Evolutionary conservation across 2,329 filamentous ascomycete genomes (phyloP).

Genomic region (Cordyceps militaris): DNA sequence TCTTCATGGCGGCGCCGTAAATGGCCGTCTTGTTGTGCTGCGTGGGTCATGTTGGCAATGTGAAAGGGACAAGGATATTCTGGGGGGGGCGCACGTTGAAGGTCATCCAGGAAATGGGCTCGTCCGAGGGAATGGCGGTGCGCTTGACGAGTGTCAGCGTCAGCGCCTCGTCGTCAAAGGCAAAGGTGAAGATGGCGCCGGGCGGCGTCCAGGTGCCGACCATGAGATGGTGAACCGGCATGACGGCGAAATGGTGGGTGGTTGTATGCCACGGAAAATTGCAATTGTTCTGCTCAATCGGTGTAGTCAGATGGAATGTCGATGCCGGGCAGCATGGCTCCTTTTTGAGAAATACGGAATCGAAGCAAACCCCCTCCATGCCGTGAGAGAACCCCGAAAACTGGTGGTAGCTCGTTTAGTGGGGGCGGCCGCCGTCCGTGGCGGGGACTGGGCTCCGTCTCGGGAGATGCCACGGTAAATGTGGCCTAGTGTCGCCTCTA

Average conservation of each 20-base stretch:
- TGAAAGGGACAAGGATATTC: no score
- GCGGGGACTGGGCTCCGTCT: conserved; percentile 66
- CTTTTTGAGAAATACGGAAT: no score
- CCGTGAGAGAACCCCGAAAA: no score
- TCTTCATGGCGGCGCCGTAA: conserved; percentile 89
- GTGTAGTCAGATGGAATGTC: neutral
- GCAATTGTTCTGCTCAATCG: no score
- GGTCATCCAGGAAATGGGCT: conserved; percentile 91
- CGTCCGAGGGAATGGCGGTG: conserved; percentile 72
- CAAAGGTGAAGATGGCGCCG: conserved; percentile 82
- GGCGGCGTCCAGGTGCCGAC: conserved; percentile 87
- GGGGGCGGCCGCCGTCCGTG: no score
- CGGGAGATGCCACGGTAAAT: conserved; percentile 33
- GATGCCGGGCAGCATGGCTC: no score
- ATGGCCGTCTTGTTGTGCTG: conserved; percentile 77
- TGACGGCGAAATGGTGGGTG: conserved; percentile 26
- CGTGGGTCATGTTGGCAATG: neutral
- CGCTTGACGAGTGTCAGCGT: conserved; percentile 70
- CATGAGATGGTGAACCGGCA: conserved; percentile 83
- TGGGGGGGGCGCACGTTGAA: conserved; percentile 59
- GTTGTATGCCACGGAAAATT: no score
- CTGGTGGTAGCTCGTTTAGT: no score
- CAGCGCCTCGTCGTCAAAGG: conserved; percentile 76
- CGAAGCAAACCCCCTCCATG: no score
- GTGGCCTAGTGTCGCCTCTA: no score